These are phyloP conservation scores for Hypholoma sublateritium DNA, from an alignment of 768 basidiomycete species.

Conservation along the genomic window DNA sequence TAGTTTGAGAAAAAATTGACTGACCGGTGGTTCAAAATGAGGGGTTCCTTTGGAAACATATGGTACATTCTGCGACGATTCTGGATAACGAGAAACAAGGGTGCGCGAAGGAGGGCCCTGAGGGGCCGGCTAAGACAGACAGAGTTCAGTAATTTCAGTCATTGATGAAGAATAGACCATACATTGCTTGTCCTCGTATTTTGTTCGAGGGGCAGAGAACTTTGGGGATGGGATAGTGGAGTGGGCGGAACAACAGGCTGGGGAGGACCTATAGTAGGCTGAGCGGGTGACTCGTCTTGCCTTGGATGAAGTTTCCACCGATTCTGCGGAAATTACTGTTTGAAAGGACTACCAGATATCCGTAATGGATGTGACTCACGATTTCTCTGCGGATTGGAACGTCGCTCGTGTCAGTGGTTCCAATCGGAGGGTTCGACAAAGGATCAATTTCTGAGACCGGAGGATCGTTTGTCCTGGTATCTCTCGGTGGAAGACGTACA, in stretches of 20 bases:
- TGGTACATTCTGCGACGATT: too few relatives aligned
- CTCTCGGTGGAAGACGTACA: slow-evolving; percentile 21
- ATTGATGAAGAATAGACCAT: neutral
- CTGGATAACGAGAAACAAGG: too few relatives aligned
- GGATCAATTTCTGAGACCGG: slow-evolving; percentile 8
- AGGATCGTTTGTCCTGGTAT: slow-evolving; percentile 13
- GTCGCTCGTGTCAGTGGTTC: slow-evolving; percentile 1
- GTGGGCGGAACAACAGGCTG: neutral
- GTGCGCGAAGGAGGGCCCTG: neutral
- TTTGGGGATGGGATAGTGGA: neutral
- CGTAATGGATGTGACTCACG: slow-evolving; percentile 10
- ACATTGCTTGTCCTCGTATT: neutral
- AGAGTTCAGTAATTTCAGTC: neutral
- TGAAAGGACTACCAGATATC: neutral
- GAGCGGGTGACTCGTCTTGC: slow-evolving; percentile 6
- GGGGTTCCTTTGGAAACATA: too few relatives aligned
- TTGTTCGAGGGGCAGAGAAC: neutral
- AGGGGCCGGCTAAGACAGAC: neutral
- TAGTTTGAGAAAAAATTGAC: too few relatives aligned
- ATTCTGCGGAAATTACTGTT: slow-evolving; percentile 8
- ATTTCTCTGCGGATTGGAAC: slow-evolving; percentile 17
- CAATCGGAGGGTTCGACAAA: neutral
- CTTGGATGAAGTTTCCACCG: slow-evolving; percentile 15
- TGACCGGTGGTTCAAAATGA: too few relatives aligned
- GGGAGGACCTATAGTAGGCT: neutral